Evolutionary conservation across 805 yeast species (phyloP).

Genomic region (Ascoidea asiatica): DNA sequence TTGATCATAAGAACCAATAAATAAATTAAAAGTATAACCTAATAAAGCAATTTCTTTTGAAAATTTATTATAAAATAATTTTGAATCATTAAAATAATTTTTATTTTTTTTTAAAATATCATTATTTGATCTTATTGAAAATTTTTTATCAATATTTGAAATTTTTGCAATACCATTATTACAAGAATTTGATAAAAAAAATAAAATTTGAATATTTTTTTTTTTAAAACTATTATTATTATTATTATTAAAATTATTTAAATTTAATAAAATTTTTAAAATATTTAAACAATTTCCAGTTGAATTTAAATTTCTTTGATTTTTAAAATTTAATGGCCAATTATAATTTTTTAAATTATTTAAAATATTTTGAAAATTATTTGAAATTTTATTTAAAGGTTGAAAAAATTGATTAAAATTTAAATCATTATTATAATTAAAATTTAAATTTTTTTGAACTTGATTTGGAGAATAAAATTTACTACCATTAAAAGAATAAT

Average conservation of each 20-base stretch:
- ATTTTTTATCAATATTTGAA: conserved; percentile 40
- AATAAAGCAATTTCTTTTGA: conserved; percentile 31
- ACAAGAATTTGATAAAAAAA: conserved; percentile 52
- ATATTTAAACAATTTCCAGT: conserved; percentile 50
- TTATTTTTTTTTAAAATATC: conserved; percentile 29
- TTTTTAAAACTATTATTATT: conserved; percentile 26
- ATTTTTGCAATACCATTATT: conserved; percentile 44
- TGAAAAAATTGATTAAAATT: conserved; percentile 23
- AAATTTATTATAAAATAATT: conserved; percentile 33
- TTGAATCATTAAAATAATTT: conserved; percentile 18
- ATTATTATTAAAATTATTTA: no score
- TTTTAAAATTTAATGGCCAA: conserved; percentile 29
- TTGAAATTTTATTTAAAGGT: conserved; percentile 25
- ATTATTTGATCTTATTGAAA: conserved; percentile 55
- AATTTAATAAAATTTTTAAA: conserved; percentile 23
- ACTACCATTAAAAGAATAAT: conserved; percentile 40
- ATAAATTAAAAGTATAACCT: conserved; percentile 44
- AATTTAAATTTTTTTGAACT: conserved; percentile 31
- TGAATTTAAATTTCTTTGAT: conserved; percentile 36
- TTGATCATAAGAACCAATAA: conserved; percentile 59
- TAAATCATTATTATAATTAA: conserved; percentile 11
- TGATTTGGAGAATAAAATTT: conserved; percentile 36
- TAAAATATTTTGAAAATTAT: conserved; percentile 29
- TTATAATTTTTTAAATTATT: conserved; percentile 34
- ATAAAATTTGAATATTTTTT: conserved; percentile 39